phyloP scores from a whole-genome alignment of 257 asterid genomes.

The Ehretia macrophylla region DNA sequence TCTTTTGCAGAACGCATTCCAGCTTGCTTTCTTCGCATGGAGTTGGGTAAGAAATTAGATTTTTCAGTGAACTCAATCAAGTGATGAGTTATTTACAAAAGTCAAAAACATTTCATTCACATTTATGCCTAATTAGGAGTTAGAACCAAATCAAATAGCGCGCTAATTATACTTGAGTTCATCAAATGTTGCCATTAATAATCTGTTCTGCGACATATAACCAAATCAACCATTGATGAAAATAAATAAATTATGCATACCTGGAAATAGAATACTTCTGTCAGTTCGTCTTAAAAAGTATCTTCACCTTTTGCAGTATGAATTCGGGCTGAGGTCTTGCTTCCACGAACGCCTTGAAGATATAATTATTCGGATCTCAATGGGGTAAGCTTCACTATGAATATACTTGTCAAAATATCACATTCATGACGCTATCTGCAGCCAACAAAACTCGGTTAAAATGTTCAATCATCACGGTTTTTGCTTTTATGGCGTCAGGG shows the following conservation, averaged over 20 bases:
- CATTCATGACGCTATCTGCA: not conserved
- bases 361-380: slow-evolving; percentile 60
- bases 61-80: no score
- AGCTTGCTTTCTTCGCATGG: slow-evolving; percentile 92
- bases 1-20: slow-evolving; percentile 80
- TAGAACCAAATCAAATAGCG: no score
- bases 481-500: slow-evolving; percentile 31
- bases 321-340: slow-evolving; percentile 77
- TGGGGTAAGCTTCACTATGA: slow-evolving; percentile 67
- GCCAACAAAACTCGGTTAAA: not conserved
- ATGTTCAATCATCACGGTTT: not conserved
- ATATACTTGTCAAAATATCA: not conserved
- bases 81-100: no score
- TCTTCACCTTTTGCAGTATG: slow-evolving; percentile 37
- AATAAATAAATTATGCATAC: no score
- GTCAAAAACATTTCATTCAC: no score
- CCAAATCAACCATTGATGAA: no score
- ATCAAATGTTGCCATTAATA: not conserved
- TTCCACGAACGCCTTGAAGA: slow-evolving; percentile 78
- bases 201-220: not conserved
- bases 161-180: not conserved
- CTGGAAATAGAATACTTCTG: no score
- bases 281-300: no score
- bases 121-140: no score
- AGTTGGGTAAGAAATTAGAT: slow-evolving; percentile 64